Conservation (phyloP, 2,329 filamentous ascomycete species). For the Didymella arachidicola region DNA sequence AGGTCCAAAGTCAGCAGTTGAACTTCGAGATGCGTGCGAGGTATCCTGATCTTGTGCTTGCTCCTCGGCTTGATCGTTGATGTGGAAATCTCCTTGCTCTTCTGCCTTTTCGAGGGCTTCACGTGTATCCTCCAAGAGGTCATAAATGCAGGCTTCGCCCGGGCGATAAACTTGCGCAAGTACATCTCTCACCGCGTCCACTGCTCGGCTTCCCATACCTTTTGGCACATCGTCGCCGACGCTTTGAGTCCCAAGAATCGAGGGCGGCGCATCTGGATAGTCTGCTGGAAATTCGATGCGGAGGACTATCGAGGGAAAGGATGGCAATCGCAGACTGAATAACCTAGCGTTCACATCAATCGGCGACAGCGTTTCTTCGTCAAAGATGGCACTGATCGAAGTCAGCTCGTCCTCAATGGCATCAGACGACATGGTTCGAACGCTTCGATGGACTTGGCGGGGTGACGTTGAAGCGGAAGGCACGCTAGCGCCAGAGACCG, state of each 20-base stretch:
- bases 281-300: slow-evolving; percentile 71
- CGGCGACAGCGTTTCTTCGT: slow-evolving; percentile 65
- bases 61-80: slow-evolving; percentile 33
- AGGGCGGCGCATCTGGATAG: slow-evolving; percentile 79
- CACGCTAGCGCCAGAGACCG: slow-evolving; percentile 17
- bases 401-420: slow-evolving; percentile 75
- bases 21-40: slow-evolving; percentile 10
- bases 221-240: slow-evolving; percentile 72
- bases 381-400: slow-evolving; percentile 86
- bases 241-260: slow-evolving; percentile 79
- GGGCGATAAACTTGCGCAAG: slow-evolving; percentile 72
- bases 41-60: slow-evolving; percentile 14
- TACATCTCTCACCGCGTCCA: slow-evolving; percentile 73
- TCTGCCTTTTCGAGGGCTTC: slow-evolving; percentile 60
- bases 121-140: slow-evolving; percentile 75
- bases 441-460: slow-evolving; percentile 23
- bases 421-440: slow-evolving; percentile 40
- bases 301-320: slow-evolving; percentile 62
- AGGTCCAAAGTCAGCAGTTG: slow-evolving; percentile 39
- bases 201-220: slow-evolving; percentile 75
- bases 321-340: slow-evolving; percentile 69
- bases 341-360: slow-evolving; percentile 38
- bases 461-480: slow-evolving; percentile 23
- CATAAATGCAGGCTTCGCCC: slow-evolving; percentile 86
- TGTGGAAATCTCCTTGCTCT: slow-evolving; percentile 37